Percentiles rank a stretch among this genome's conserved stretches.
phyloP scores from a whole-genome alignment of 2,329 filamentous ascomycete species.

The Ophiostoma perfectum region DNA sequence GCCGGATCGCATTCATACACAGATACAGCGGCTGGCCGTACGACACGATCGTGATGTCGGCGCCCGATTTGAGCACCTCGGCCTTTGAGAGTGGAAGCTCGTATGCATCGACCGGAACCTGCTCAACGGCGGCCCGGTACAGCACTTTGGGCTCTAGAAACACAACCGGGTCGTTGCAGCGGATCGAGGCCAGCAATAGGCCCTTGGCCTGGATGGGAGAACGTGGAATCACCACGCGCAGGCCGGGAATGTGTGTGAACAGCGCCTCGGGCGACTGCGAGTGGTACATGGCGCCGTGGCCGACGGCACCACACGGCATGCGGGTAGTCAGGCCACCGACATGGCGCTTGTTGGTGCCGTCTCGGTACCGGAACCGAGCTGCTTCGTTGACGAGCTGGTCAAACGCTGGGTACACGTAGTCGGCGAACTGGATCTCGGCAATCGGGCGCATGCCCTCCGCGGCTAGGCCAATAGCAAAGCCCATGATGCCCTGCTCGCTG shows the following conservation, averaged over 20 bases:
- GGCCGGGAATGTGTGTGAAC: constrained; percentile 80
- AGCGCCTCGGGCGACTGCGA: constrained; percentile 84
- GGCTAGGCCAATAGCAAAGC: constrained; percentile 85
- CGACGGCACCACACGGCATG: constrained; percentile 87
- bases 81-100: constrained; percentile 81
- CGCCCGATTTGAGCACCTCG: constrained; percentile 74
- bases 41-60: constrained; percentile 75
- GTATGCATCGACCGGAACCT: constrained; percentile 76
- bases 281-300: constrained; percentile 83
- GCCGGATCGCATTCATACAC: constrained; percentile 69
- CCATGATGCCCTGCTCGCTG: constrained; percentile 88
- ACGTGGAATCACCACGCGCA: constrained; percentile 79
- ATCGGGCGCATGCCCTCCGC: constrained; percentile 89
- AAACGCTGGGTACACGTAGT: constrained; percentile 89
- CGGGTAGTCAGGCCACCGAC: constrained; percentile 77
- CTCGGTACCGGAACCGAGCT: constrained; percentile 78
- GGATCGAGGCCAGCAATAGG: constrained; percentile 69
- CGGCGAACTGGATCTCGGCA: constrained; percentile 92
- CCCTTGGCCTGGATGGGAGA: constrained; percentile 87
- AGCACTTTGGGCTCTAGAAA: constrained; percentile 95
- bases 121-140: constrained; percentile 85
- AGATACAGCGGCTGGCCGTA: constrained; percentile 88
- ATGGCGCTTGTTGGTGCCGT: constrained; percentile 52
- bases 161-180: constrained; percentile 77
- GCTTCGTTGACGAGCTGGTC: constrained; percentile 94